A percentile compares a stretch with the other conserved stretches of the same genome.
Conservation (phyloP, 2,329 filamentous ascomycete genomes). For the Cryphonectria naterciae region DNA sequence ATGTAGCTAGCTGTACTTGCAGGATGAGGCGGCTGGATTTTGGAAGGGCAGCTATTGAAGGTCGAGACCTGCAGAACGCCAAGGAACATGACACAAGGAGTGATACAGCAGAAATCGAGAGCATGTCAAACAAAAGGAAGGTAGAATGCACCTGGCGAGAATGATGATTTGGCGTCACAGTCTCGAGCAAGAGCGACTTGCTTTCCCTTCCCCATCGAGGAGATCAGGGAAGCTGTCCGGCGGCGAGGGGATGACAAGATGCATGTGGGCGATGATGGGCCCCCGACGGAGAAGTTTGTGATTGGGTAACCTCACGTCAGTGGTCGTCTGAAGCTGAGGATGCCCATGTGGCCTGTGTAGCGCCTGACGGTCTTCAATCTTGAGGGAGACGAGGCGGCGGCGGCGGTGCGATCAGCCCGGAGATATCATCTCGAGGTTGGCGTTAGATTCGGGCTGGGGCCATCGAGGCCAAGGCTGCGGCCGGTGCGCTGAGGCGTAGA, state of each 20-base stretch:
- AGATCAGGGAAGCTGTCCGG: neutral
- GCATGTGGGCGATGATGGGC: neutral
- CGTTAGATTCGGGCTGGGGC: neutral
- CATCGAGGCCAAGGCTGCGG: neutral
- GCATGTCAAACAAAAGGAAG: neutral
- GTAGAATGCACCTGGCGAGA: neutral
- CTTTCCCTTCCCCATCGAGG: neutral
- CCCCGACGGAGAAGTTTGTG: neutral
- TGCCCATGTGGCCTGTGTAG: neutral
- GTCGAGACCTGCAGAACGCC: neutral
- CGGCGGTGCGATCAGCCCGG: neutral
- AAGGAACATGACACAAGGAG: neutral
- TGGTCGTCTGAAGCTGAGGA: neutral
- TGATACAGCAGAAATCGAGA: neutral
- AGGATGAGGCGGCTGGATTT: neutral
- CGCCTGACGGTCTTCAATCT: neutral
- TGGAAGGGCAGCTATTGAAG: neutral
- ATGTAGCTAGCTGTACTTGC: neutral
- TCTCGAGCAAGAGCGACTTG: neutral
- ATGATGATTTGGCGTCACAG: neutral
- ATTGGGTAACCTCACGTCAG: neutral
- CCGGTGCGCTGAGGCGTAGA: neutral
- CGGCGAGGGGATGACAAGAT: neutral
- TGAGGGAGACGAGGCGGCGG: neutral
- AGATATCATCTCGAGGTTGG: neutral